Base-by-base conservation (phyloP, 768 basidiomycete genomes). In the Russula sp. region DNA sequence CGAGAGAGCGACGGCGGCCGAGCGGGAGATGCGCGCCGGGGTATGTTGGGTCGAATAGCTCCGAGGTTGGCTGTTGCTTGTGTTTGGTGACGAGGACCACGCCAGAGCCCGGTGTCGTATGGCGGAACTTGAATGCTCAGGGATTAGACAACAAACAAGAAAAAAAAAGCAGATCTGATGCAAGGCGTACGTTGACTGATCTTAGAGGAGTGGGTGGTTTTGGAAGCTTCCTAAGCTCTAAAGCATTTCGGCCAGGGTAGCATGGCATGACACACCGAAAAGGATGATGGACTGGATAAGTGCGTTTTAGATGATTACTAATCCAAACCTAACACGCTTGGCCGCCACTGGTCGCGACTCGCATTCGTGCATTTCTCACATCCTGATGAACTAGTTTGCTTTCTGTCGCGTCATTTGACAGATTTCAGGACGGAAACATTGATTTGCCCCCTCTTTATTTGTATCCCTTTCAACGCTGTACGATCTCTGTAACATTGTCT, bases 41-140 rank as follows among this genome's bases (percentile, higher is more conserved):
- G 39, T 63, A 53, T 20, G 36, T 47, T 16, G 58, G 58, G 46
- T 63, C 62, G 29, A 63, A 22, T 7, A 48, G 29, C 7, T 45
- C 52, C 3, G 34, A 45, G 36, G 35, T 43, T 4, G 11, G 45
- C 13, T 55, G 52, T 1, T n/a, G 9, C 20, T n/a, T 34, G 25
- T 47, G 4, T 9, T 60, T 38, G 43, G 20, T 52, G 57, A 52
- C n/a, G 51, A 59, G 51, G 48, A 32, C 32, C 25, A 25, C n/a
- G 29, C 18, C 42, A 25, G 61, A 63, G 46, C 62, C 62, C 14
- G 62, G 62, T 7, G 61, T 59, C 10, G 48, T 49, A 29, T 5
- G 48, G 9, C 48, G 48, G 13, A 64, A 62, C 63, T 64, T 52
- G 38, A 3, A 39, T 25, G 14, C 5, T 34, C 8, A 32, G 34